phyloP scores from a whole-genome alignment of 2,329 filamentous ascomycete species.

The Sarocladium brachiariae region DNA sequence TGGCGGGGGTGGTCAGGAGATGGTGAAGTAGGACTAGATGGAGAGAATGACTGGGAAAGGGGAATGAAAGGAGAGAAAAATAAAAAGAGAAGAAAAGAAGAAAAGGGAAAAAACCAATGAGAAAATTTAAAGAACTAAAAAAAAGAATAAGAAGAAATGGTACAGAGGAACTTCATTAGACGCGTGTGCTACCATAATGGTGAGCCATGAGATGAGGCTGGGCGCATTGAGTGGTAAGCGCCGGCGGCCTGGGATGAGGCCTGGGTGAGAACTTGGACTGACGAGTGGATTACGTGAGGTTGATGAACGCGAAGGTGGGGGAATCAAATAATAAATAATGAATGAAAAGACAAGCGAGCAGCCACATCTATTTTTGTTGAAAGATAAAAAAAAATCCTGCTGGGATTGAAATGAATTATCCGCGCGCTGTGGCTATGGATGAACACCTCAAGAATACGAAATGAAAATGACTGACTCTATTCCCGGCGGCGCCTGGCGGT shows the following conservation, averaged over 20 bases:
- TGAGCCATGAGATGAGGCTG: not conserved
- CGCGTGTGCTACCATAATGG: not conserved
- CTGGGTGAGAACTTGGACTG: conserved; percentile 35
- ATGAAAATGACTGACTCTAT: no score
- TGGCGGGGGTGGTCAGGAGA: not conserved
- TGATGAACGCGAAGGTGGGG: not conserved
- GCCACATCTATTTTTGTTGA: not conserved
- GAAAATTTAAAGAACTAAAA: no score
- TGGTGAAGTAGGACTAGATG: not conserved
- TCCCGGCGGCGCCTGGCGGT: not conserved
- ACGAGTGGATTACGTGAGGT: not conserved
- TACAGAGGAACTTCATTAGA: no score
- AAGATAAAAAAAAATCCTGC: no score
- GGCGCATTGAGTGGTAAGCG: not conserved
- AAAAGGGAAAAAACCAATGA: no score
- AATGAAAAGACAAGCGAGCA: not conserved
- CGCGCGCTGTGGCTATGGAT: no score
- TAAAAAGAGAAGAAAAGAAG: no score
- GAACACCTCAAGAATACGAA: not conserved
- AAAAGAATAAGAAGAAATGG: no score
- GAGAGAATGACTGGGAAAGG: not conserved
- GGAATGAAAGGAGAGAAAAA: not conserved
- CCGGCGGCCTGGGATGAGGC: not conserved
- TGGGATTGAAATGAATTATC: no score
- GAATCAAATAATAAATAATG: not conserved